A percentile compares a stretch with the other conserved stretches of the same genome.
These are phyloP conservation scores for Bipolaris bicolor DNA, from an alignment of 2,329 filamentous ascomycete genomes.

Conservation along the genomic window DNA sequence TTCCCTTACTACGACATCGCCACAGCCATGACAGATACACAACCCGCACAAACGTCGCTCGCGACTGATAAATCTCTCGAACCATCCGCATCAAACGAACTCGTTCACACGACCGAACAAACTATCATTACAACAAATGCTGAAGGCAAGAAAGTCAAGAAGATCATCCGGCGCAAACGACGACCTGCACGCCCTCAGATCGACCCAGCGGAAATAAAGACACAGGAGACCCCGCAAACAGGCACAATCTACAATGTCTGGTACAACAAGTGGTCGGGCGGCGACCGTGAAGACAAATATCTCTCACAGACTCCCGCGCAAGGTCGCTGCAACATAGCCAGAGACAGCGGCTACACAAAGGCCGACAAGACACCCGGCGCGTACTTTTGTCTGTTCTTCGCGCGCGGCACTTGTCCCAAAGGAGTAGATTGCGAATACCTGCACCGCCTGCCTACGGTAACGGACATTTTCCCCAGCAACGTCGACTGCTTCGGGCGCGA, in stretches of 20 bases:
- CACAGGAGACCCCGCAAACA: slow-evolving; percentile 87
- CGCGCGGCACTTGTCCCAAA: slow-evolving; percentile 79
- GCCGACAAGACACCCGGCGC: slow-evolving; percentile 64
- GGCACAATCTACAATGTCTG: slow-evolving; percentile 97
- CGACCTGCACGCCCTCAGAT: slow-evolving; percentile 89
- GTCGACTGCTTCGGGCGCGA: slow-evolving; percentile 94
- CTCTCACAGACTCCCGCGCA: slow-evolving; percentile 81
- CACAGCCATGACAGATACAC: slow-evolving; percentile 34
- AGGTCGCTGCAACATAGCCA: slow-evolving; percentile 83
- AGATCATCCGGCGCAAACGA: slow-evolving; percentile 89
- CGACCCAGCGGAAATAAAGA: slow-evolving; percentile 80
- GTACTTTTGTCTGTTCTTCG: slow-evolving; percentile 93
- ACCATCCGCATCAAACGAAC: slow-evolving; percentile 31
- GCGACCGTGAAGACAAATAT: slow-evolving; percentile 91
- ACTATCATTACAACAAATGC: slow-evolving; percentile 47
- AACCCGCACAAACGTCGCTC: slow-evolving; percentile 28
- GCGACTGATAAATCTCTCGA: slow-evolving; percentile 31
- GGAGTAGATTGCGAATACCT: slow-evolving; percentile 94
- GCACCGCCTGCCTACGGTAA: slow-evolving; percentile 82
- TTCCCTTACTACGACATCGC: slow-evolving; percentile 3
- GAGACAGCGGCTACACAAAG: slow-evolving; percentile 61
- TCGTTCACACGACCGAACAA: slow-evolving; percentile 37
- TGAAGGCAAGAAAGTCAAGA: slow-evolving; percentile 75
- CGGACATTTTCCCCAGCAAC: slow-evolving; percentile 91
- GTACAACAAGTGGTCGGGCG: slow-evolving; percentile 99